Conservation (phyloP, 2,329 filamentous ascomycete species). For the Neonectria coccinea region DNA sequence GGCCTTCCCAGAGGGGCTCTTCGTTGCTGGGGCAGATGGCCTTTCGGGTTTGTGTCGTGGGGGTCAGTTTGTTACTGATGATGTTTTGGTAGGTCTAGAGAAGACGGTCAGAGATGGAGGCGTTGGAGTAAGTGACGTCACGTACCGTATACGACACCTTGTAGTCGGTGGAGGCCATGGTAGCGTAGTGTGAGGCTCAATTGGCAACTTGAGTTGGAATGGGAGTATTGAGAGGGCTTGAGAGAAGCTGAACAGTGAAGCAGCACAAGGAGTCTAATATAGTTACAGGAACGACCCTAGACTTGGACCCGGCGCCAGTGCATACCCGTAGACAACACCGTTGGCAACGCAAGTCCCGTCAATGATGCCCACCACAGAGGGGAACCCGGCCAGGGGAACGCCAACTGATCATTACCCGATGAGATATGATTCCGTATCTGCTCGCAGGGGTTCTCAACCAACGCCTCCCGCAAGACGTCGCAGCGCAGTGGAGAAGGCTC, state of each 20-base stretch:
- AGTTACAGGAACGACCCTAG: not conserved
- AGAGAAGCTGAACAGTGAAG: too few relatives aligned
- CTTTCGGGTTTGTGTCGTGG: slow-evolving; percentile 35
- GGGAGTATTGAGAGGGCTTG: too few relatives aligned
- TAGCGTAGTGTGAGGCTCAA: not conserved
- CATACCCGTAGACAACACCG: too few relatives aligned
- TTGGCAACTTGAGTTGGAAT: too few relatives aligned
- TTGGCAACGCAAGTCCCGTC: too few relatives aligned
- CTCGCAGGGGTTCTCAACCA: not conserved
- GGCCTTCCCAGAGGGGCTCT: slow-evolving; percentile 47
- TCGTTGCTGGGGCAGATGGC: slow-evolving; percentile 48
- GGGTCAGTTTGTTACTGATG: slow-evolving; percentile 41
- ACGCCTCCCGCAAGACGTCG: not conserved
- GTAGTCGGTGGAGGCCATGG: slow-evolving; percentile 15
- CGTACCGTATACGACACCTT: slow-evolving; percentile 14
- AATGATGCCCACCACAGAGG: too few relatives aligned
- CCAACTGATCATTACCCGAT: too few relatives aligned
- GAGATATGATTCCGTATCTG: too few relatives aligned
- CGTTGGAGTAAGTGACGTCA: not conserved
- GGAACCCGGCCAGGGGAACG: not conserved
- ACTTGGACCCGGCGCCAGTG: not conserved
- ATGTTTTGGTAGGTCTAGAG: slow-evolving; percentile 47
- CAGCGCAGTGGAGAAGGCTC: not conserved
- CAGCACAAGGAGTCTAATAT: too few relatives aligned
- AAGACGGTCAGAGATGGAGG: not conserved